These are phyloP conservation scores for Starmera pachycereana DNA, from an alignment of 805 yeast genomes.

Conservation along the genomic window DNA sequence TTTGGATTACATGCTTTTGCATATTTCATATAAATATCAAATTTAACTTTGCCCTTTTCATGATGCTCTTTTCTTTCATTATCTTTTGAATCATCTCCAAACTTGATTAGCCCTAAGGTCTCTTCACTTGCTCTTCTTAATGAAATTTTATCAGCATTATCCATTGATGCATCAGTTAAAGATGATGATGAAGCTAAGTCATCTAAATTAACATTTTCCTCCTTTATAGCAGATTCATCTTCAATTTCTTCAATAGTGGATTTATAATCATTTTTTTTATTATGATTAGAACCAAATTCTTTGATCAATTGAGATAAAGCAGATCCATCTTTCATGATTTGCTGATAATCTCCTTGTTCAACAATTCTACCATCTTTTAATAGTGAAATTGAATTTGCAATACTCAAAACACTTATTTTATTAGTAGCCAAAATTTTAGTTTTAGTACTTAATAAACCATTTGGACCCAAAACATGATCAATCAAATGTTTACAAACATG, in stretches of 20 bases:
- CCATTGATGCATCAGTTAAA: constrained; percentile 13
- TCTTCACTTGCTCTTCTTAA: constrained; percentile 60
- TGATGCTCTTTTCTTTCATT: constrained; percentile 52
- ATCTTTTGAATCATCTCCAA: constrained; percentile 21
- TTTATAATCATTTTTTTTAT: constrained; percentile 13
- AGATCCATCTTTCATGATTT: constrained; percentile 35
- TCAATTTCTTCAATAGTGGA: constrained; percentile 4
- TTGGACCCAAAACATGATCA: constrained; percentile 71
- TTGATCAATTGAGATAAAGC: constrained; percentile 42
- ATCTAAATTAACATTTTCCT: constrained; percentile 18
- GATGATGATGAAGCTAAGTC: constrained; percentile 18
- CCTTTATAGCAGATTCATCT: constrained; percentile 12
- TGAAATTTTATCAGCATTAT: constrained; percentile 24
- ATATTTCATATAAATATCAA: constrained; percentile 74
- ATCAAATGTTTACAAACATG: constrained; percentile 88
- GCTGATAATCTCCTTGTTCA: constrained; percentile 55
- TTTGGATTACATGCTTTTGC: constrained; percentile 77
- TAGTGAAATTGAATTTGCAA: constrained; percentile 63
- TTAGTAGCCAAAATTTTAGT: constrained; percentile 80
- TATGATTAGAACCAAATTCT: constrained; percentile 46
- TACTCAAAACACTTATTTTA: constrained; percentile 68
- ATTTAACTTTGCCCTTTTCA: constrained; percentile 90
- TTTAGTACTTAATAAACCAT: constrained; percentile 66
- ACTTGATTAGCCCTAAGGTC: constrained; percentile 28
- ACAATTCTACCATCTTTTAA: constrained; percentile 56